A percentile compares a stretch with the other conserved stretches of the same genome.
Evolutionary conservation across 257 asterid species (phyloP).

Genomic region (Salvia splendens): DNA sequence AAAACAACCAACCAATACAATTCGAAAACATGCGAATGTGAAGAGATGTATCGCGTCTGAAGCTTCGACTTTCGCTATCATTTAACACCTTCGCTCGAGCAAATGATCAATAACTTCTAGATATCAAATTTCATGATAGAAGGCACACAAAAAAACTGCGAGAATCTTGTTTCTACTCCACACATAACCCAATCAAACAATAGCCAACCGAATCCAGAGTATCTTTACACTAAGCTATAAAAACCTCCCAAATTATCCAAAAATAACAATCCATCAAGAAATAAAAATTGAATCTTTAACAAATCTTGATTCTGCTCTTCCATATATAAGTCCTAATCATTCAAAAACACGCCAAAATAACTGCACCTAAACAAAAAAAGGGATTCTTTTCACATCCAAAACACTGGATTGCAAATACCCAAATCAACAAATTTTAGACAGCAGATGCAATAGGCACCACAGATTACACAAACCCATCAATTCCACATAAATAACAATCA

Average conservation of each 20-base stretch:
- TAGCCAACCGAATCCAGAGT: neutral
- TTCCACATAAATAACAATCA: conserved; percentile 14
- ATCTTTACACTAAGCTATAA: too few relatives aligned
- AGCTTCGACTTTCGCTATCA: too few relatives aligned
- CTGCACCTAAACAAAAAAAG: conserved; percentile 5
- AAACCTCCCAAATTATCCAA: conserved; percentile 8
- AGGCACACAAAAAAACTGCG: conserved; percentile 11
- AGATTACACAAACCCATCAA: conserved; percentile 22
- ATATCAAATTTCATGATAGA: conserved; percentile 13
- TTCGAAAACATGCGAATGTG: too few relatives aligned
- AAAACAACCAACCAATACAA: too few relatives aligned
- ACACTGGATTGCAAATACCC: neutral
- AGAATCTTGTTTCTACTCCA: neutral
- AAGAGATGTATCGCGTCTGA: too few relatives aligned
- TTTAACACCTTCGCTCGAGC: too few relatives aligned
- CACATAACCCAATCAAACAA: conserved; percentile 1
- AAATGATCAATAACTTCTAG: neutral
- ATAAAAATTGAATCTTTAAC: neutral
- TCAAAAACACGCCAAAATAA: neutral
- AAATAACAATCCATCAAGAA: neutral
- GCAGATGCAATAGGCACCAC: neutral
- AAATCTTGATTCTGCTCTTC: neutral
- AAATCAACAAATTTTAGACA: neutral
- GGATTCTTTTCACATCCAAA: neutral
- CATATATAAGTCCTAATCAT: conserved; percentile 19